Percentiles rank a stretch among this genome's conserved stretches.
Conservation (phyloP, 805 yeast species). For the Komagataella populi region DNA sequence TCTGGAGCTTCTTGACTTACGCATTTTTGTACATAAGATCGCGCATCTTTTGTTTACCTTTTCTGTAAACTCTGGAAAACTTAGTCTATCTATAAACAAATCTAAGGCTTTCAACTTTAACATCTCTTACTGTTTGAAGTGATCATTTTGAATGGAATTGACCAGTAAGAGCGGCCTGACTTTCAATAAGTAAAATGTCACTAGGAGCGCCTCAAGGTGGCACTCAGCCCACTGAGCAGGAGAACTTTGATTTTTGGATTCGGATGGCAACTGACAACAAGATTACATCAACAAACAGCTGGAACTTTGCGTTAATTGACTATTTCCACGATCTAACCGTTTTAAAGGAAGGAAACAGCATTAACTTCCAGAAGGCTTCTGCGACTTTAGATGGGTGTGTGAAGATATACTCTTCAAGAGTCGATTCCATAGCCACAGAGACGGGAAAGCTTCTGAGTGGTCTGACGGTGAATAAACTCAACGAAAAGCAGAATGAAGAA, state of each 20-base stretch:
- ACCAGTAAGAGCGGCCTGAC: background rate
- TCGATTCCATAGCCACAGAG: conserved; percentile 84
- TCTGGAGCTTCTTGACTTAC: background rate
- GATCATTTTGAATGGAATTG: background rate
- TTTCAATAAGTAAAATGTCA: background rate
- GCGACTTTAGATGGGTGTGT: conserved; percentile 92
- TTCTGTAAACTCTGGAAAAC: background rate
- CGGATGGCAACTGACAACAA: conserved; percentile 73
- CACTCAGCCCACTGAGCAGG: conserved; percentile 12
- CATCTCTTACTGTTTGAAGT: background rate
- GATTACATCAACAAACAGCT: conserved; percentile 72
- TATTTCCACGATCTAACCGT: conserved; percentile 77
- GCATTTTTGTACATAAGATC: background rate
- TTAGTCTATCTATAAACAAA: background rate
- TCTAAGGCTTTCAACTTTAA: background rate
- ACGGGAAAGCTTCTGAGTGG: conserved; percentile 63
- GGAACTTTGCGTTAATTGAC: conserved; percentile 87
- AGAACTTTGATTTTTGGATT: conserved; percentile 69
- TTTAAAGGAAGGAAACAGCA: conserved; percentile 59
- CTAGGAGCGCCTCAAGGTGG: background rate
- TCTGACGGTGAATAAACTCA: conserved; percentile 15
- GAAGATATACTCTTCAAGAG: conserved; percentile 80
- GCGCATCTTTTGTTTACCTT: background rate
- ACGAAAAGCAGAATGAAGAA: conserved; percentile 12
- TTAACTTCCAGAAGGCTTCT: conserved; percentile 83